These are phyloP conservation scores for Venturia effusa DNA, from an alignment of 2,329 filamentous ascomycete genomes.

Conservation along the genomic window DNA sequence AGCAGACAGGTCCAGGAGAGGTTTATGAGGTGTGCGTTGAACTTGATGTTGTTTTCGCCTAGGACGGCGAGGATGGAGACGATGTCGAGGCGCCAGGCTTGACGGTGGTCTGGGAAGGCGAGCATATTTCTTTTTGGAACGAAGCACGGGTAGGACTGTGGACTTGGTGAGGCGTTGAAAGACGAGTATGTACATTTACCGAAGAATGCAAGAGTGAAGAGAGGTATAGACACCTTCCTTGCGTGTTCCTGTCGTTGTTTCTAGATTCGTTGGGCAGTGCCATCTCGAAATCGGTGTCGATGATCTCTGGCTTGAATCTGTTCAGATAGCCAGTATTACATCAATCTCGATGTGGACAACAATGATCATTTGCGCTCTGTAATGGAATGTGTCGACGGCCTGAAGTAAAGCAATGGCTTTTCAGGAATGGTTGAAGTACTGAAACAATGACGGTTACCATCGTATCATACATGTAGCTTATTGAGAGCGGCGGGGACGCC, in stretches of 20 bases:
- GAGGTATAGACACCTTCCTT: neutral
- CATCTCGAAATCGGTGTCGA: too few species aligned
- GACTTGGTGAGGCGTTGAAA: neutral
- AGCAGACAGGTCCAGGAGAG: neutral
- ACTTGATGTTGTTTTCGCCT: conserved; percentile 1
- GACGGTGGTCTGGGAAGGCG: neutral
- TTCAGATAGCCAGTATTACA: too few species aligned
- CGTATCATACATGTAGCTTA: too few species aligned
- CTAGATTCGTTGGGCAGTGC: neutral
- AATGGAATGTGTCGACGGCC: too few species aligned
- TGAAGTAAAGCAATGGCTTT: too few species aligned
- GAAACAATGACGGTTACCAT: too few species aligned
- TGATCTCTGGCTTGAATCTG: too few species aligned
- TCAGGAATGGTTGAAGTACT: too few species aligned
- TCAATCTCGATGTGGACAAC: too few species aligned
- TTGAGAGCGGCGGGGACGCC: too few species aligned
- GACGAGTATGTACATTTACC: too few species aligned
- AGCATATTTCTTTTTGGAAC: neutral
- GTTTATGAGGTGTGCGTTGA: conserved; percentile 3
- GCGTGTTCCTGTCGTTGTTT: neutral
- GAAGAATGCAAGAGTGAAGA: neutral
- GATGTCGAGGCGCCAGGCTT: neutral
- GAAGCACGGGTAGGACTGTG: neutral
- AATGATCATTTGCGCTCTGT: too few species aligned
- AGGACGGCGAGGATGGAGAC: conserved; percentile 7